These are phyloP conservation scores for Cetradonia linearis DNA, from an alignment of 495 filamentous ascomycete genomes.

Conservation along the genomic window DNA sequence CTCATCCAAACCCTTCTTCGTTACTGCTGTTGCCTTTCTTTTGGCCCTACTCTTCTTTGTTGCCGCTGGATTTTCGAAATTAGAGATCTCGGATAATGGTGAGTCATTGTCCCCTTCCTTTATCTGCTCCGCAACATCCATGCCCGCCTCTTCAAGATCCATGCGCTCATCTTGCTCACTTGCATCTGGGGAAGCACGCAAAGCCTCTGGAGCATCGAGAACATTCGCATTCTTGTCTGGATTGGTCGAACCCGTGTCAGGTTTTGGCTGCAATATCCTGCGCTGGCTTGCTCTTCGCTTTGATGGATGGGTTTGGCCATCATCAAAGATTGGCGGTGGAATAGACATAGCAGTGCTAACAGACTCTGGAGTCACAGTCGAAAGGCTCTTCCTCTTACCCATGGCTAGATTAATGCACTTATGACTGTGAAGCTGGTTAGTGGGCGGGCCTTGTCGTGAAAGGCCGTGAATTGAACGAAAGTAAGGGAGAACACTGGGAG, in stretches of 20 bases:
- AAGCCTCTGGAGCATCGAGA: constrained; percentile 34
- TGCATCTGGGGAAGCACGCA: constrained; percentile 37
- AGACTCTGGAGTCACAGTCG: constrained; percentile 11
- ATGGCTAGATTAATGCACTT: constrained; percentile 3
- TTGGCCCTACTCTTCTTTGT: not conserved
- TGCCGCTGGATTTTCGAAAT: constrained; percentile 20
- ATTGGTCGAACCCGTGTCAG: constrained; percentile 27
- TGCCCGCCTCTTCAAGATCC: constrained; percentile 23
- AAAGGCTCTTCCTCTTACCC: constrained; percentile 24
- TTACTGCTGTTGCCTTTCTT: constrained; percentile 9
- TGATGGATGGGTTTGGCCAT: constrained; percentile 16
- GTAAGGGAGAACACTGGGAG: not conserved
- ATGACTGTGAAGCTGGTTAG: not conserved
- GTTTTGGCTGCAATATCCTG: constrained; percentile 19
- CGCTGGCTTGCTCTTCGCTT: constrained; percentile 27
- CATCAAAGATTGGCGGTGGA: constrained; percentile 19
- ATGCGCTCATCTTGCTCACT: constrained; percentile 30
- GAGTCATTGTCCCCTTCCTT: constrained; percentile 32
- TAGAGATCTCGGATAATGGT: constrained; percentile 24
- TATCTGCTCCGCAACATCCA: constrained; percentile 25
- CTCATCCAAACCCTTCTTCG: constrained; percentile 4
- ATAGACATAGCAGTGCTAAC: constrained; percentile 12
- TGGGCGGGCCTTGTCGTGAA: not conserved
- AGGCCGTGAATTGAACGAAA: not conserved
- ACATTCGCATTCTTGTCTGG: constrained; percentile 35